Evolutionary conservation across 2,329 filamentous ascomycete species (phyloP).

Genomic region (Thelonectria discophora): DNA sequence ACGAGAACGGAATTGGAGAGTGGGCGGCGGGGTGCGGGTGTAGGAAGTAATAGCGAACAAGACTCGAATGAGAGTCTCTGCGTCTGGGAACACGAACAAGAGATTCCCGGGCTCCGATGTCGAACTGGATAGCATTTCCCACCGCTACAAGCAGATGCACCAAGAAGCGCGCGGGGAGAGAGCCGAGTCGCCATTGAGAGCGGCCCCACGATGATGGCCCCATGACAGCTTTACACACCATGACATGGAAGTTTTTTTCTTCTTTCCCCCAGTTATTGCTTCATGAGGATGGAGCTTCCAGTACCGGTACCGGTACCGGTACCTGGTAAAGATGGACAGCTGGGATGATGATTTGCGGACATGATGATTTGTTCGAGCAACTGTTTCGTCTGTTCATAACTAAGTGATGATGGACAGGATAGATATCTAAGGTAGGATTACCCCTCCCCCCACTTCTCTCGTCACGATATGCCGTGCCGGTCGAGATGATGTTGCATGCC

Average conservation of each 20-base stretch:
- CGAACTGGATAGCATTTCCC: slow-evolving; percentile 1
- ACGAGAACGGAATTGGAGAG: slow-evolving; percentile 4
- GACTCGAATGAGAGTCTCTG: background rate
- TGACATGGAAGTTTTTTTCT: slow-evolving; percentile 8
- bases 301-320: background rate
- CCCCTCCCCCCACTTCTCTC: background rate
- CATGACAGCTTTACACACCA: slow-evolving; percentile 21
- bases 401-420: background rate
- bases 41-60: background rate
- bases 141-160: background rate
- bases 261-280: no score
- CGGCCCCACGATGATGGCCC: slow-evolving; percentile 16
- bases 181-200: slow-evolving; percentile 18
- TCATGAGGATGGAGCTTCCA: slow-evolving; percentile 4
- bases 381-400: no score
- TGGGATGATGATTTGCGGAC: background rate
- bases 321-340: background rate
- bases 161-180: slow-evolving; percentile 20
- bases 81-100: background rate
- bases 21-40: slow-evolving; percentile 5
- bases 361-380: background rate
- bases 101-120: slow-evolving; percentile 21
- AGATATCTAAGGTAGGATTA: no score
- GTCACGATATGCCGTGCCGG: background rate
- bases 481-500: background rate